Base-by-base conservation (phyloP, 345 rosid species). In the Hibiscus trionum region DNA sequence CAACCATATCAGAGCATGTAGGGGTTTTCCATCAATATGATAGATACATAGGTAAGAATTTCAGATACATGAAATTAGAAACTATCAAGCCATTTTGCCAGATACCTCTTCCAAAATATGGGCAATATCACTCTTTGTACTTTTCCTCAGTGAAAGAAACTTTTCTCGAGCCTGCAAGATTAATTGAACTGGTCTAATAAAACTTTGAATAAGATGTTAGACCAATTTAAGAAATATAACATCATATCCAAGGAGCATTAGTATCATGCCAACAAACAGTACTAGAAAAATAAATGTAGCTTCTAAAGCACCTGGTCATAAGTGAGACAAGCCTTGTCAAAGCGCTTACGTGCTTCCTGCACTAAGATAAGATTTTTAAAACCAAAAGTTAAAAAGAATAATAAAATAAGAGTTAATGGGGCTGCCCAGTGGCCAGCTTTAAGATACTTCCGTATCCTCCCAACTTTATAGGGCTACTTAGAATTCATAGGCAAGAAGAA, bases 341-440 rank as follows among this genome's bases (percentile, higher is more conserved):
- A 96, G 52, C 86, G 87, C 82, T 89, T 96, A 76, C 96, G 86
- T 42, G 95, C 98, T 89, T 96, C 99, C 98, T 96, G 88, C 82
- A 76, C 64, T 63, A 79, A 82, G 76, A 72, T 64, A 71, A 69
- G 26, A 77, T 72, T 66, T 72, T 79, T 80, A 83, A 76, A 66
- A 39, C 7, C 66, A 21, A 60, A 65, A 64, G 24, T n/a, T 11
- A 11, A 61, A 16, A 37, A 37, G 19, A 17, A 67, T 27, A 57
- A 39, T 24, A 61, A 35, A 65, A 15, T 46, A 65, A 42, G 11
- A 65, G 12, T 66, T 66, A 21, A 11, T 42, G 11, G 31, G 52
- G 69, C 52, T 42, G 29, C 67, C 69, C 62, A 52, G 10, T 42
- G 29, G 47, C 69, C 56, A 52, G 10, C 31, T 50, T 49, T 62